phyloP scores from a whole-genome alignment of 192 early-diverging fungal genomes.

The Gaertneriomyces sp. region DNA sequence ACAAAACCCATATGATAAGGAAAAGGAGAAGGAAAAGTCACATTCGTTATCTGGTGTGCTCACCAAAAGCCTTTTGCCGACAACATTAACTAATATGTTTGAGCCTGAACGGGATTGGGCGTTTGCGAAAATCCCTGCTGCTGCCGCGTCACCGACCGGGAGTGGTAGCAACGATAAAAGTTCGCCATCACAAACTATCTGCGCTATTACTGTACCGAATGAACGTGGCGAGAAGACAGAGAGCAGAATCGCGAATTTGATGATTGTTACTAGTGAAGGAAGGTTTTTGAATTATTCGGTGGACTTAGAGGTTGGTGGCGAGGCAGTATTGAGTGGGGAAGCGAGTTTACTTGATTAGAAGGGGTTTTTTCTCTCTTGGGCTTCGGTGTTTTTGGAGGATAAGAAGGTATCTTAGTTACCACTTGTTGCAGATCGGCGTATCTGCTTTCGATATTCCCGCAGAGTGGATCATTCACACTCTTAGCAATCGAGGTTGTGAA shows the following conservation, averaged over 20 bases:
- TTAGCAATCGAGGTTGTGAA: too few relatives aligned
- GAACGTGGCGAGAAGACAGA: too few relatives aligned
- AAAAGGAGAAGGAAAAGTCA: background rate
- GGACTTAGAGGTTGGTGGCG: slow-evolving; percentile 83
- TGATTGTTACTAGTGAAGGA: slow-evolving; percentile 88
- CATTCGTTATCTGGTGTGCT: slow-evolving; percentile 7
- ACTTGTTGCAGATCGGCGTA: too few relatives aligned
- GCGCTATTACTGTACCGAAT: slow-evolving; percentile 29
- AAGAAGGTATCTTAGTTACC: too few relatives aligned
- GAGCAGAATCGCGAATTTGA: slow-evolving; percentile 37
- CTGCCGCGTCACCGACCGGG: too few relatives aligned
- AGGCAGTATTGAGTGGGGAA: slow-evolving; percentile 21
- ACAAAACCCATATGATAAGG: slow-evolving; percentile 6
- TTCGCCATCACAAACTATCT: slow-evolving; percentile 43
- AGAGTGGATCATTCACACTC: too few relatives aligned
- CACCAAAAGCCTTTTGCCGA: slow-evolving; percentile 66
- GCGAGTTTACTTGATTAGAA: too few relatives aligned
- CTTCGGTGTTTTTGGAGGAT: too few relatives aligned
- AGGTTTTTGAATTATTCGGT: slow-evolving; percentile 89
- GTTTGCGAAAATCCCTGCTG: slow-evolving; percentile 74
- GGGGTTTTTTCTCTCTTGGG: too few relatives aligned
- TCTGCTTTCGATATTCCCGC: too few relatives aligned
- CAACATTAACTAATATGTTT: slow-evolving; percentile 84
- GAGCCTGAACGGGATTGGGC: slow-evolving; percentile 95
- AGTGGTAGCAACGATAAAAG: slow-evolving; percentile 11